phyloP scores from a whole-genome alignment of 2,329 filamentous ascomycete genomes.

The Raffaelea albimanens region DNA sequence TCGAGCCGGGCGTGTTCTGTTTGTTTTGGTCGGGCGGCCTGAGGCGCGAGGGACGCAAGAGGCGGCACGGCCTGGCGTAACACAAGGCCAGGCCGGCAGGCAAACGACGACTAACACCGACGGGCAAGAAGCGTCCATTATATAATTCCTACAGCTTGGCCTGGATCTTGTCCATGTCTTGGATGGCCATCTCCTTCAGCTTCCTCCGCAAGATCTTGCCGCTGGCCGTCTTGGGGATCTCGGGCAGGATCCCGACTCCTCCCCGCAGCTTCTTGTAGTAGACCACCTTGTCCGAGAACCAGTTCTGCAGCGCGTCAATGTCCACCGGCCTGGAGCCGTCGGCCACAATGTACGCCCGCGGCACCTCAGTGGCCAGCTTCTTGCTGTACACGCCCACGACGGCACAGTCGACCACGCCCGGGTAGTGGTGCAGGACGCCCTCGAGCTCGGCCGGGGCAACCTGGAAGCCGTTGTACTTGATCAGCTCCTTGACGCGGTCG shows the following conservation, averaged over 20 bases:
- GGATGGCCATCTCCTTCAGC: slow-evolving; percentile 4
- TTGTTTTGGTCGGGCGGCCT: too few relatives aligned
- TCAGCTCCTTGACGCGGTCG: slow-evolving; percentile 25
- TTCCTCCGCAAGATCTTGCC: slow-evolving; percentile 23
- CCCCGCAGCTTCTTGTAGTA: slow-evolving; percentile 31
- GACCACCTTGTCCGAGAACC: too few relatives aligned
- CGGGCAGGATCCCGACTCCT: slow-evolving; percentile 23
- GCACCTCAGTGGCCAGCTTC: slow-evolving; percentile 27
- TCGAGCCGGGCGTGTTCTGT: too few relatives aligned
- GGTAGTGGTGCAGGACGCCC: slow-evolving; percentile 23
- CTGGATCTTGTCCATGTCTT: slow-evolving; percentile 5
- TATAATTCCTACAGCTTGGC: slow-evolving; percentile 10
- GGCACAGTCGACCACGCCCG: slow-evolving; percentile 24
- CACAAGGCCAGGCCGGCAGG: too few relatives aligned
- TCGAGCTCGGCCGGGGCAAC: slow-evolving; percentile 27
- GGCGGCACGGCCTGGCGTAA: too few relatives aligned
- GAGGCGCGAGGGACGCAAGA: too few relatives aligned
- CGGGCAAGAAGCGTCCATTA: too few relatives aligned
- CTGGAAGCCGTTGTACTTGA: slow-evolving; percentile 31
- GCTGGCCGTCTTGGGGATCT: slow-evolving; percentile 25
- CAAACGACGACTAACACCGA: too few relatives aligned
- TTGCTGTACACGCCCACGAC: slow-evolving; percentile 27
- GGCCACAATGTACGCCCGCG: slow-evolving; percentile 25
- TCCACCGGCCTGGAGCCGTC: slow-evolving; percentile 16
- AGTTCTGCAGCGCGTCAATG: slow-evolving; percentile 29